phyloP scores from a whole-genome alignment of 2,329 filamentous ascomycete species.

The Venturia nashicola region DNA sequence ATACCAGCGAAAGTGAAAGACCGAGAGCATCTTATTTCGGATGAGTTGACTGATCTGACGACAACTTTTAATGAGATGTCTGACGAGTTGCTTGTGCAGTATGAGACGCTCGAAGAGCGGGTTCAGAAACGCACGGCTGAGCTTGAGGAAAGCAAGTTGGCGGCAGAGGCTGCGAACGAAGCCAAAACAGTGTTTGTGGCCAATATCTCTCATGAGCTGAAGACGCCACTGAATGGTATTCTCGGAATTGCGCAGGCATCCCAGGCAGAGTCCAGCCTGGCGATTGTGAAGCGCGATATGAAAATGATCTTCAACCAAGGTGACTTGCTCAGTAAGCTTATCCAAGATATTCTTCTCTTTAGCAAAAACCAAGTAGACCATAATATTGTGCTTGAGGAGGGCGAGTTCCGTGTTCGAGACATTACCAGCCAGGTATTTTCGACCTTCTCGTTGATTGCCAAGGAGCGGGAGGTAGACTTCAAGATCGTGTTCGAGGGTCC shows the following conservation, averaged over 20 bases:
- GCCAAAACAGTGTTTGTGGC: constrained; percentile 97
- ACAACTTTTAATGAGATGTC: constrained; percentile 88
- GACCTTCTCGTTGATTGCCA: constrained; percentile 83
- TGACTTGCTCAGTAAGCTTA: constrained; percentile 70
- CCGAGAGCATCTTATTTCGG: constrained; percentile 61
- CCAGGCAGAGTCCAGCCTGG: constrained; percentile 33
- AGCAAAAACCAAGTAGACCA: constrained; percentile 88
- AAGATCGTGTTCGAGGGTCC: constrained; percentile 57
- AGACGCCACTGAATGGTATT: constrained; percentile 91
- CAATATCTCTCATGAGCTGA: constrained; percentile 78
- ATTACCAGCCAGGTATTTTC: constrained; percentile 70
- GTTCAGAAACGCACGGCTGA: constrained; percentile 74
- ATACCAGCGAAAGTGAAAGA: constrained; percentile 76
- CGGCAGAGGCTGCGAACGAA: constrained; percentile 87
- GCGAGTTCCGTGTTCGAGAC: constrained; percentile 74
- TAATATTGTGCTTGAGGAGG: constrained; percentile 68
- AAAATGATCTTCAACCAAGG: constrained; percentile 82
- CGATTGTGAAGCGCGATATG: constrained; percentile 67
- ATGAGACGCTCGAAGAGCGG: constrained; percentile 70
- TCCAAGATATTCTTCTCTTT: constrained; percentile 84
- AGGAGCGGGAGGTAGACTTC: constrained; percentile 65
- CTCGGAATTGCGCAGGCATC: constrained; percentile 46
- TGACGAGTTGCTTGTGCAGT: constrained; percentile 78
- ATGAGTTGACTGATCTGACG: constrained; percentile 75
- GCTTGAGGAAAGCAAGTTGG: constrained; percentile 79